These are phyloP conservation scores for Sugiyamaella neomexicana DNA, from an alignment of 1,139 yeast species.

Conservation along the genomic window DNA sequence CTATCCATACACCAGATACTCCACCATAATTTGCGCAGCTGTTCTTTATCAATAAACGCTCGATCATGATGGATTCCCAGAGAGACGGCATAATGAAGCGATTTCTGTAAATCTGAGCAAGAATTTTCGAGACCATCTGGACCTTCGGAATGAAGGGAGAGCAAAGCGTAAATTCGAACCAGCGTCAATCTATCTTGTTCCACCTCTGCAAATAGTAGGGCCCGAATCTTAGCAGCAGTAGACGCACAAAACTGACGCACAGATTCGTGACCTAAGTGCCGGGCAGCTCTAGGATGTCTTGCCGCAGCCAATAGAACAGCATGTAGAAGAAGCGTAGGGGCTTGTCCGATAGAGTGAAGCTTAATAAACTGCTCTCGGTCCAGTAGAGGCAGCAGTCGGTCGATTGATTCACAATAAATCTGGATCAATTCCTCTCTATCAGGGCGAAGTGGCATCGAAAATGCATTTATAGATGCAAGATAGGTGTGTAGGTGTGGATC, in stretches of 20 bases:
- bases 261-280: slow-evolving; percentile 37
- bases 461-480: slow-evolving; percentile 44
- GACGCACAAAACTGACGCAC: slow-evolving; percentile 40
- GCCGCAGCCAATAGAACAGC: slow-evolving; percentile 46
- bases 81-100: slow-evolving; percentile 44
- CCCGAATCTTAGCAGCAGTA: slow-evolving; percentile 43
- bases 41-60: slow-evolving; percentile 38
- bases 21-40: slow-evolving; percentile 45
- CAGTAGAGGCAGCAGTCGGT: slow-evolving; percentile 44
- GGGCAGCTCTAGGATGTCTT: slow-evolving; percentile 42
- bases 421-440: slow-evolving; percentile 41
- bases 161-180: slow-evolving; percentile 42
- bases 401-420: slow-evolving; percentile 43
- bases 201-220: slow-evolving; percentile 46
- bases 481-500: slow-evolving; percentile 40
- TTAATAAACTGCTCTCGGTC: slow-evolving; percentile 42
- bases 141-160: slow-evolving; percentile 35
- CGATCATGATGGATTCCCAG: slow-evolving; percentile 45
- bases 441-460: slow-evolving; percentile 40
- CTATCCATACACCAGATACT: slow-evolving; percentile 46
- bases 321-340: slow-evolving; percentile 44
- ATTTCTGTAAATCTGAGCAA: slow-evolving; percentile 43
- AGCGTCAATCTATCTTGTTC: slow-evolving; percentile 46
- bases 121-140: slow-evolving; percentile 46
- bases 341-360: slow-evolving; percentile 40